Evolutionary conservation across 176 grass and related monocot species (phyloP), one percentile per base, ranked within the genome.

Genomic region (Hyparrhenia diplandra): DNA sequence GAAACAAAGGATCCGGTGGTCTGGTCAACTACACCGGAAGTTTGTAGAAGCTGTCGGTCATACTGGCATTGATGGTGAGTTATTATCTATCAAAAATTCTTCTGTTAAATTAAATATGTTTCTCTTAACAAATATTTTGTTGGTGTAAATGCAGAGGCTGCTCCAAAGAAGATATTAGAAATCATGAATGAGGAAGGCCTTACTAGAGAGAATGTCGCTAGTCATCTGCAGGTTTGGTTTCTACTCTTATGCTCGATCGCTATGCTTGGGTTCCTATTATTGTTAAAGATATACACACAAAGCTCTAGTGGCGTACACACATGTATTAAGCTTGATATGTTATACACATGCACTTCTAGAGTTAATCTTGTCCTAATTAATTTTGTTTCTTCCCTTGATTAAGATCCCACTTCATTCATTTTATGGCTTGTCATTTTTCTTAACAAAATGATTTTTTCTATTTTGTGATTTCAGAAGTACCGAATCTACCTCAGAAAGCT

Each of bases 171-270:
- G 67, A 94, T 97, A 82, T 25, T 94, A 6, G 65, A 86, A 28
- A 64, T 84, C 52, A 94, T 97, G 91, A 85, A 80, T 23, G 80
- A 88, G 2, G 62, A 86, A 2, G 31, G 86, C 35, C 67, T 97
- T 12, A 91, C 54, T 4, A 88, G 85, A 74, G 83, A 88, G 63
- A 87, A 86, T 82, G 69, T 97, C 7, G 83, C 89, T 12, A 94
- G 91, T 64, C 91, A 97, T 73, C 73, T 94, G 0, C 94, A 97
- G 84, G 94, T 90, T 84, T 71, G 66, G 7, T 74, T 77, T 64
- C 73, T 41, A 41, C 57, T 46, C 65, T 80, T 45, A 4, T 4
- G 5, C 24, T 54, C 14, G 41, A 75, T 37, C 20, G 5, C 2
- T 11, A 66, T 35, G 6, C 29, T 55, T 69, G 2, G 37, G 27